Conservation (phyloP, 768 basidiomycete species). For the Gelatoporia subvermispora region DNA sequence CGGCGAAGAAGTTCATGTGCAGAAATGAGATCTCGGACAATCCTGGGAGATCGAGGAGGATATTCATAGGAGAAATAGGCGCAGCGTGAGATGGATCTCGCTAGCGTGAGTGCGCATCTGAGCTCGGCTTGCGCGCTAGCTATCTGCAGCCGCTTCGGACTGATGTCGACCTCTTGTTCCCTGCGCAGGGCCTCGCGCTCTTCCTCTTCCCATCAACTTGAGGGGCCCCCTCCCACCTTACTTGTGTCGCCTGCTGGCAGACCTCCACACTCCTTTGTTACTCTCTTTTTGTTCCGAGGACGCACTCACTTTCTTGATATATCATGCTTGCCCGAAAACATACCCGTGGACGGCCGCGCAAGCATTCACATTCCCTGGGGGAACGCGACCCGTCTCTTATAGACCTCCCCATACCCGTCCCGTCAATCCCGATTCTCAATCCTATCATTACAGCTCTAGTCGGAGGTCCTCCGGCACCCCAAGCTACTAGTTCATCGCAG, state of each 20-base stretch:
- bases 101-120: too few species aligned
- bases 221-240: slow-evolving; percentile 7
- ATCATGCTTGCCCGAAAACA: slow-evolving; percentile 2
- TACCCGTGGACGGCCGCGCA: slow-evolving; percentile 6
- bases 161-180: background rate
- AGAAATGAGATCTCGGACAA: too few species aligned
- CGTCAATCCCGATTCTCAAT: slow-evolving; percentile 36
- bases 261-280: slow-evolving; percentile 6
- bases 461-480: slow-evolving; percentile 7
- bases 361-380: slow-evolving; percentile 16
- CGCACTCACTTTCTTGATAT: background rate
- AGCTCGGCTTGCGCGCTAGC: too few species aligned
- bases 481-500: slow-evolving; percentile 2
- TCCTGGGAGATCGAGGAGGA: too few species aligned
- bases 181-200: background rate
- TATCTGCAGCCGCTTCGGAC: too few species aligned
- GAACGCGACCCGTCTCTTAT: slow-evolving; percentile 37
- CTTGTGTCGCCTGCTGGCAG: background rate
- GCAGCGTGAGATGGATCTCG: too few species aligned
- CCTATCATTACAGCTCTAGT: slow-evolving; percentile 28
- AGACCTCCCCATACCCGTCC: slow-evolving; percentile 33
- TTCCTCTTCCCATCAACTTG: background rate
- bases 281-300: slow-evolving; percentile 4
- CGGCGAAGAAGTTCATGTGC: too few species aligned
- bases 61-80: too few species aligned